These are phyloP conservation scores for Funneliformis geosporum DNA, from an alignment of 192 early-diverging fungal species.

Conservation along the genomic window DNA sequence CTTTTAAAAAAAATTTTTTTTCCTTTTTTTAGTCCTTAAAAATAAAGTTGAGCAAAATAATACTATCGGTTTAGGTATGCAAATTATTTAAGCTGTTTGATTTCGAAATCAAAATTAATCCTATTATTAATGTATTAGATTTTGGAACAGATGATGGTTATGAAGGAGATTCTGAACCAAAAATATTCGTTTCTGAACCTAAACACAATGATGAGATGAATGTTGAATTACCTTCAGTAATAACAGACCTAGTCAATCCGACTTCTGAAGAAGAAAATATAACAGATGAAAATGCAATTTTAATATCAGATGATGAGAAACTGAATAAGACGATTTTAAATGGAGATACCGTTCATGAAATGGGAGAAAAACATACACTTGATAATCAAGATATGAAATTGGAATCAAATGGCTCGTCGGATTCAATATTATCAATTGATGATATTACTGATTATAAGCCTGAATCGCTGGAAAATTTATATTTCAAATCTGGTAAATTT, in stretches of 20 bases:
- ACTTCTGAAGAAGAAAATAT: neutral
- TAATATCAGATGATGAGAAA: neutral
- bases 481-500: neutral
- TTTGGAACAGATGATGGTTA: conserved; percentile 20
- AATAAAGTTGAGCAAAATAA: neutral
- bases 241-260: neutral
- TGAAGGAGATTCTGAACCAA: conserved; percentile 25
- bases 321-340: neutral
- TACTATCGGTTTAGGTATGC: neutral
- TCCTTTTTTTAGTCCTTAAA: neutral
- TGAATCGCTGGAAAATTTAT: neutral
- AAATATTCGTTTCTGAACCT: neutral
- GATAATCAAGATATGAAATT: neutral
- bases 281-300: neutral
- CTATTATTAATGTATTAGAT: neutral
- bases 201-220: neutral
- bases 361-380: neutral
- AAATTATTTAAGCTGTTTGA: neutral
- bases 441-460: neutral
- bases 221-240: neutral
- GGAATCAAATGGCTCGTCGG: neutral
- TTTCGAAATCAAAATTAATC: too few species aligned
- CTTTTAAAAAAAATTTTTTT: too few species aligned
- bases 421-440: neutral
- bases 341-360: neutral